phyloP scores from a whole-genome alignment of 2,329 filamentous ascomycete species.

The Kalmusia sp. region DNA sequence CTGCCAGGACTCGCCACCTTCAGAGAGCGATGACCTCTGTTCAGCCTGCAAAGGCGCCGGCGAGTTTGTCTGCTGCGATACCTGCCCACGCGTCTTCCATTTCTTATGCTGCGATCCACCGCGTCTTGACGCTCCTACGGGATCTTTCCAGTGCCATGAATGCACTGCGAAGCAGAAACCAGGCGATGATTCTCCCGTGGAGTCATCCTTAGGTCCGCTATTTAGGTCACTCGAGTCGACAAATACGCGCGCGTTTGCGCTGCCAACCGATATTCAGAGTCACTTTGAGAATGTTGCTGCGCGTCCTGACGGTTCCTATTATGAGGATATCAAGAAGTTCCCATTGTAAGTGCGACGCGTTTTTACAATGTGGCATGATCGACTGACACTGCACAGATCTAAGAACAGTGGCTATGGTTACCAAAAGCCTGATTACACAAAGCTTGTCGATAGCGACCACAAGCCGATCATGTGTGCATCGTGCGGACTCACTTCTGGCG shows the following conservation, averaged over 20 bases:
- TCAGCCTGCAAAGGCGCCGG: constrained; percentile 84
- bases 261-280: constrained; percentile 74
- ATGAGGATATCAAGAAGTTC: constrained; percentile 66
- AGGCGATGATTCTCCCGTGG: constrained; percentile 32
- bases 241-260: constrained; percentile 73
- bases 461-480: constrained; percentile 78
- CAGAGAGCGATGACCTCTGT: constrained; percentile 87
- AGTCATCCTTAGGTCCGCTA: constrained; percentile 63
- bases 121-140: constrained; percentile 41
- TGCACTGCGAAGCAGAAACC: constrained; percentile 33
- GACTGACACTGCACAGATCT: constrained; percentile 41
- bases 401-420: constrained; percentile 51
- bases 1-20: constrained; percentile 47
- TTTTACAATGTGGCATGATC: constrained; percentile 25
- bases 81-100: constrained; percentile 89
- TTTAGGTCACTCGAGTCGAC: constrained; percentile 70
- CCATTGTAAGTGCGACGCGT: constrained; percentile 63
- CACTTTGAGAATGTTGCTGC: constrained; percentile 82
- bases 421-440: constrained; percentile 56
- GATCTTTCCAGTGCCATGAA: constrained; percentile 77
- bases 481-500: constrained; percentile 72
- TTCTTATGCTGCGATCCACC: constrained; percentile 87
- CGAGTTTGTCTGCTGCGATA: constrained; percentile 90
- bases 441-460: constrained; percentile 75
- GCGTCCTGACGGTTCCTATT: constrained; percentile 79